phyloP scores from a whole-genome alignment of 1,284 basidiomycete genomes.

The Somion occarium region DNA sequence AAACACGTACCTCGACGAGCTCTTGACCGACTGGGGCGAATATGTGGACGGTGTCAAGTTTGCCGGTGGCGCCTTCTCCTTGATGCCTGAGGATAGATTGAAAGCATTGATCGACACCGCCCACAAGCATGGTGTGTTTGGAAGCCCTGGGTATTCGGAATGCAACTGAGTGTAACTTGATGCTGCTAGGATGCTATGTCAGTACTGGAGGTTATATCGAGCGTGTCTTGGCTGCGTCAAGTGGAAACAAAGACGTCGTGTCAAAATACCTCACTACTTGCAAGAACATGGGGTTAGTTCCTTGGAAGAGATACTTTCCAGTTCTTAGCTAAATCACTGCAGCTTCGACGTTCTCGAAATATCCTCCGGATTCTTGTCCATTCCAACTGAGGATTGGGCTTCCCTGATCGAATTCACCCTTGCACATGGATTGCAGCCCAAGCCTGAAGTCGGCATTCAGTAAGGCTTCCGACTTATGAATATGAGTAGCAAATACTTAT shows the following conservation, averaged over 20 bases:
- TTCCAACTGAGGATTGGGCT: conserved; percentile 41
- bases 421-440: conserved; percentile 38
- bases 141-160: background rate
- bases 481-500: background rate
- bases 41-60: conserved; percentile 46
- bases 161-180: background rate
- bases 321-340: background rate
- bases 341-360: conserved; percentile 41
- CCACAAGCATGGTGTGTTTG: conserved; percentile 33
- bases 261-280: conserved; percentile 36
- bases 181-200: conserved; percentile 29
- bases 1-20: conserved; percentile 34
- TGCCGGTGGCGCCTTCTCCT: conserved; percentile 40
- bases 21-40: conserved; percentile 35
- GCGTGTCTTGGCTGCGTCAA: conserved; percentile 34
- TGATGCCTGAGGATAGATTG: conserved; percentile 38
- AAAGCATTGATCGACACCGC: conserved; percentile 34
- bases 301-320: too few relatives aligned
- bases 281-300: conserved; percentile 34
- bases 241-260: conserved; percentile 30
- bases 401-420: conserved; percentile 37
- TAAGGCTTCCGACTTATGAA: conserved; percentile 6
- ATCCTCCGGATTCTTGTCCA: conserved; percentile 42
- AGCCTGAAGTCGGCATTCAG: conserved; percentile 41
- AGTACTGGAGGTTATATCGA: conserved; percentile 42